These are phyloP conservation scores for Ramalina intermedia DNA, from an alignment of 495 filamentous ascomycete species.

Conservation along the genomic window DNA sequence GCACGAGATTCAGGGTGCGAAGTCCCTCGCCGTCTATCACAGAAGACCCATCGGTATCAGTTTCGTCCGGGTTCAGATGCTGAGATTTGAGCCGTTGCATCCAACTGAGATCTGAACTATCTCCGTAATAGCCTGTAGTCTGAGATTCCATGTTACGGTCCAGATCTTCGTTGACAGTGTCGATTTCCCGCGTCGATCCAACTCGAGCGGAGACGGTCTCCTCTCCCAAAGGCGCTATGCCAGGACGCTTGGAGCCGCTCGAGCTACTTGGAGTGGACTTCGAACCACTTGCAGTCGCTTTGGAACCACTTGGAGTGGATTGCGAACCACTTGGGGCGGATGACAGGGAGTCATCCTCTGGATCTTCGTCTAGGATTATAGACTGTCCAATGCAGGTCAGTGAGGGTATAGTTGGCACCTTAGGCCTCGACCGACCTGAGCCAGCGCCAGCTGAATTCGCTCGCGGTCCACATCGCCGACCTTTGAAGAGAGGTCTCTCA, in stretches of 20 bases:
- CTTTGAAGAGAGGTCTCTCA: conserved; percentile 25
- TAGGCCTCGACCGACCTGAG: conserved; percentile 21
- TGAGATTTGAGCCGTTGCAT: conserved; percentile 34
- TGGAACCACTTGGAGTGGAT: background rate
- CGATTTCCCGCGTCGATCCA: conserved; percentile 46
- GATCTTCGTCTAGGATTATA: background rate
- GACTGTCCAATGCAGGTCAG: conserved; percentile 1
- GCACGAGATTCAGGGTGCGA: background rate
- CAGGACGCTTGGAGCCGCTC: conserved; percentile 13
- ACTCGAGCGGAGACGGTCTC: conserved; percentile 33
- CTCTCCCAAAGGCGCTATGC: conserved; percentile 15
- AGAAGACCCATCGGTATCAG: conserved; percentile 20
- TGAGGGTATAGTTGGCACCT: background rate
- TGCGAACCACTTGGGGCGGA: background rate
- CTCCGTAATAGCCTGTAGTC: conserved; percentile 49
- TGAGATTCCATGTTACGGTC: conserved; percentile 35
- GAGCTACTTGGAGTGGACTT: background rate
- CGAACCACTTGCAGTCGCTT: background rate
- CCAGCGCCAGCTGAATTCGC: conserved; percentile 25
- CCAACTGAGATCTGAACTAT: conserved; percentile 52
- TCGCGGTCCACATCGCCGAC: conserved; percentile 24
- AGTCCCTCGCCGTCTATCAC: background rate
- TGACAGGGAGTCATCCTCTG: conserved; percentile 3
- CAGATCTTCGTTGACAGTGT: conserved; percentile 46
- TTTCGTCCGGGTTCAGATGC: conserved; percentile 12